These are phyloP conservation scores for Mucor velutinosus DNA, from an alignment of 371 early-diverging fungal genomes.

Conservation along the genomic window DNA sequence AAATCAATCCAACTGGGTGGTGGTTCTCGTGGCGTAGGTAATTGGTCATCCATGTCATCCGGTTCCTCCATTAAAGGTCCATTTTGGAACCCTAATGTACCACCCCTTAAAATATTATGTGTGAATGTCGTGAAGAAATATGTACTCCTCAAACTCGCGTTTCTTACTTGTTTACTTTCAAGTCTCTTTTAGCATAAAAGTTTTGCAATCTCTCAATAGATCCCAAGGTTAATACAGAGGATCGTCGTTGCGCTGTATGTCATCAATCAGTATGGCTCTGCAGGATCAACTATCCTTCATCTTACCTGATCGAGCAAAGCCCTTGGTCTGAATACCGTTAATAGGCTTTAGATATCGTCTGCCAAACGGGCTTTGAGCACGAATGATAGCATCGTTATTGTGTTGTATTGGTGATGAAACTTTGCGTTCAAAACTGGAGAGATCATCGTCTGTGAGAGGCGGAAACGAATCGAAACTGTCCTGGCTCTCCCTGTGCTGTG, in stretches of 20 bases:
- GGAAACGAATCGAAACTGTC: conserved; percentile 15
- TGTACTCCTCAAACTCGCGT: neutral
- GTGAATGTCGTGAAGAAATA: neutral
- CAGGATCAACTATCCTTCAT: too few species aligned
- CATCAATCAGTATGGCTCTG: neutral
- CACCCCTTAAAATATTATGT: conserved; percentile 26
- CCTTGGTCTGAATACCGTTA: conserved; percentile 50
- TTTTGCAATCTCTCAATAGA: conserved; percentile 52
- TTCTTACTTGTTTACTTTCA: conserved; percentile 53
- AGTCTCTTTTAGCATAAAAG: conserved; percentile 50
- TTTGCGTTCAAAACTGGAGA: conserved; percentile 24
- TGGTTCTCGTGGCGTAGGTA: conserved; percentile 41
- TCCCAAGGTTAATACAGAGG: conserved; percentile 51
- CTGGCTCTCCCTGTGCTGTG: neutral
- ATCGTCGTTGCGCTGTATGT: conserved; percentile 44
- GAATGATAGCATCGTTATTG: conserved; percentile 29
- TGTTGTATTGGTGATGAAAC: conserved; percentile 16
- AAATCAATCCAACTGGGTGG: conserved; percentile 51
- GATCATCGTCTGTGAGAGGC: conserved; percentile 21
- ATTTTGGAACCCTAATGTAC: conserved; percentile 45
- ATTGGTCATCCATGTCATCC: conserved; percentile 31
- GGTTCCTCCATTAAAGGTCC: conserved; percentile 29
- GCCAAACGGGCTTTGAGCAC: conserved; percentile 45
- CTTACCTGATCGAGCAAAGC: conserved; percentile 55
- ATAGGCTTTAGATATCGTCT: conserved; percentile 46